Conservation (phyloP, 139 green algal species). For the Axilococcus clingmanii region DNA sequence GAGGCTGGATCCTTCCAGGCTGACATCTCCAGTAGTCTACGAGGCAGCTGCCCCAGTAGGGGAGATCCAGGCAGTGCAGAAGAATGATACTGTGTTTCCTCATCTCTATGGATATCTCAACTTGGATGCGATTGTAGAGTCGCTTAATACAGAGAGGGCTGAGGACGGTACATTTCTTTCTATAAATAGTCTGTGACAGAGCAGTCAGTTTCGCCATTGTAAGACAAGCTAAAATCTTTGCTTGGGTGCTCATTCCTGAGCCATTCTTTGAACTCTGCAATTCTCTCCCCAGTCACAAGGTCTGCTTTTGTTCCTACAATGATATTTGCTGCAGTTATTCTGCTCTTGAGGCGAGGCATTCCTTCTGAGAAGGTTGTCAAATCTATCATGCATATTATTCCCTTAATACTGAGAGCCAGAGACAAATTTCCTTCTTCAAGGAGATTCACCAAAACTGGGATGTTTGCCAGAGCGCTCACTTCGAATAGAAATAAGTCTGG, state of each 20-base stretch:
- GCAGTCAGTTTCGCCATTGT: no score
- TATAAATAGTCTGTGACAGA: conserved; percentile 6
- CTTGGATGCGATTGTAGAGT: conserved; percentile 24
- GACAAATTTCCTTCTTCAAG: conserved; percentile 37
- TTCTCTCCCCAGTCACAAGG: conserved; percentile 3
- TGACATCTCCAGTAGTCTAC: conserved; percentile 41
- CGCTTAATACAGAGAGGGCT: conserved; percentile 27
- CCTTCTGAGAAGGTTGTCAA: not conserved
- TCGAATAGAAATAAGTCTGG: conserved; percentile 51
- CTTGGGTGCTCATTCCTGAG: no score
- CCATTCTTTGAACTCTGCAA: not conserved
- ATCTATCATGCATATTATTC: conserved; percentile 45
- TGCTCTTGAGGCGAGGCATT: not conserved
- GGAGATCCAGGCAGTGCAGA: conserved; percentile 6
- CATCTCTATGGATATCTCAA: conserved; percentile 61
- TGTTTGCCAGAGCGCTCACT: conserved; percentile 50
- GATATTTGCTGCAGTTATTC: conserved; percentile 24
- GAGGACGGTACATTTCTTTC: conserved; percentile 11
- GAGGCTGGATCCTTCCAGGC: conserved; percentile 17
- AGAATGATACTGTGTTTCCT: conserved; percentile 40
- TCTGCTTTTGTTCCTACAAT: conserved; percentile 48
- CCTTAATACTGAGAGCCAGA: conserved; percentile 22
- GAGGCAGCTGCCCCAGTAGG: conserved; percentile 56
- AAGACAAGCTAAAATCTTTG: no score
- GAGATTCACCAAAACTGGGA: conserved; percentile 44